Evolutionary conservation across 2,329 filamentous ascomycete genomes (phyloP).

Genomic region (Rhynchosporium secalis): DNA sequence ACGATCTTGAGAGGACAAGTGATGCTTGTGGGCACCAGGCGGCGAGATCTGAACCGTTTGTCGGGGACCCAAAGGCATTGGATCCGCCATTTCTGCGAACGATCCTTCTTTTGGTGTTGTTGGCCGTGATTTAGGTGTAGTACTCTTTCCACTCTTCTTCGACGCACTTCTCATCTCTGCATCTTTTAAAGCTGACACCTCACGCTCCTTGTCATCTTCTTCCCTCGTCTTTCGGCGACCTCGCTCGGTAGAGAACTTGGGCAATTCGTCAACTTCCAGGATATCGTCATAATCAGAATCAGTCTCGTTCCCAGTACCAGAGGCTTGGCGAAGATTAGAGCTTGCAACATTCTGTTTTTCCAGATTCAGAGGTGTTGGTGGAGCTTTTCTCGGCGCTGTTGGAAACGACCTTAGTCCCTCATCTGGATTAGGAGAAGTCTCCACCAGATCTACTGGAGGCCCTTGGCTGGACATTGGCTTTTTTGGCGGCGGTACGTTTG

Average conservation of each 20-base stretch:
- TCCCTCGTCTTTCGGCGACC: slow-evolving; percentile 83
- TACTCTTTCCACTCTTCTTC: slow-evolving; percentile 65
- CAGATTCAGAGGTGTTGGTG: slow-evolving; percentile 81
- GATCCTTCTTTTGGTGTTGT: slow-evolving; percentile 46
- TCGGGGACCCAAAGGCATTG: slow-evolving; percentile 45
- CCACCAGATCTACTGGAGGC: slow-evolving; percentile 43
- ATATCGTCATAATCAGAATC: slow-evolving; percentile 85
- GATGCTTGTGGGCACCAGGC: slow-evolving; percentile 36
- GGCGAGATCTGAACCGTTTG: slow-evolving; percentile 38
- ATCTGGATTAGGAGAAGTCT: slow-evolving; percentile 42
- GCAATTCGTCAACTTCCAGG: slow-evolving; percentile 66
- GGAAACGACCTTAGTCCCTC: slow-evolving; percentile 55
- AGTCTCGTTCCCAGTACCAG: slow-evolving; percentile 57
- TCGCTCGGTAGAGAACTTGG: slow-evolving; percentile 53
- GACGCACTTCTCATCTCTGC: slow-evolving; percentile 71
- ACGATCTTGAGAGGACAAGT: slow-evolving; percentile 41
- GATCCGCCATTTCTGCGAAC: slow-evolving; percentile 31
- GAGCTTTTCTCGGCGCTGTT: slow-evolving; percentile 73
- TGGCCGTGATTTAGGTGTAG: slow-evolving; percentile 47
- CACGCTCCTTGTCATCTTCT: slow-evolving; percentile 80
- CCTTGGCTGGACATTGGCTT: slow-evolving; percentile 30
- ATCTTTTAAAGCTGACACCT: slow-evolving; percentile 65
- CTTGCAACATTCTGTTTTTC: slow-evolving; percentile 46
- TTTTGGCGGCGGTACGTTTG: slow-evolving; percentile 34
- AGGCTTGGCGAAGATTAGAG: slow-evolving; percentile 46